Base-by-base conservation (phyloP, 768 basidiomycete species). In the Xerocomellus intermedius region DNA sequence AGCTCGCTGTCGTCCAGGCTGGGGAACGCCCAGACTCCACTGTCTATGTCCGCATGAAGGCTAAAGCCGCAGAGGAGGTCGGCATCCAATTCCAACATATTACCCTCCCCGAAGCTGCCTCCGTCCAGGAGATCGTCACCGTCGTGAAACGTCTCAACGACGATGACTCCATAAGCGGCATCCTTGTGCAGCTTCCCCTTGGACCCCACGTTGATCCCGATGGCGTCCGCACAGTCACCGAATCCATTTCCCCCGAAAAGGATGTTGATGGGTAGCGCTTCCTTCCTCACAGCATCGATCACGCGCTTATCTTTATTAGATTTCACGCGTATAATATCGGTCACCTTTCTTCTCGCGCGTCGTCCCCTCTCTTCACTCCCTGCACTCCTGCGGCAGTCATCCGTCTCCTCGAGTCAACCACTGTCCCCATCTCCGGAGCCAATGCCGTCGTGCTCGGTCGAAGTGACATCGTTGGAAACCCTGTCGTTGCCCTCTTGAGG, bases 241-340 rank as follows among this genome's bases (percentile, higher is more conserved):
- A 98, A 72, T 87, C 92, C 12, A 85, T 99, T 56, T 89, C 85
- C 55, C 93, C 94, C 17, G 82, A 87, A 70, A 99, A 99, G 75
- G 97, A 99, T 63, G 89, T 99, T 56, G 97, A 99, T 72, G 97
- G 94, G 92, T 94, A 64, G 52, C 80, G 72, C 38, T 43, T 59
- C 32, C 37, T 55, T 54, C 51, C 22, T 45, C 52, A 50, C 41
- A 5, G 16, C 43, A n/a, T 45, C 12, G 2, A 1, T 47, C 28
- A 37, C 39, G 47, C 51, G 47, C 54, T 65, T 47, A 49, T 55
- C 22, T 17, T 39, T 8, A 35, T 48, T 59, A 94, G 96, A 26
- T 99, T 99, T 79, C 94, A 98, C 75, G 94, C 96, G 5, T 95
- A 96, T 74, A 99, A 98, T 73, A 97, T 98, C 58, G 96, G 97